Base-by-base conservation (phyloP, 2,329 filamentous ascomycete species). In the Talaromyces sp. region DNA sequence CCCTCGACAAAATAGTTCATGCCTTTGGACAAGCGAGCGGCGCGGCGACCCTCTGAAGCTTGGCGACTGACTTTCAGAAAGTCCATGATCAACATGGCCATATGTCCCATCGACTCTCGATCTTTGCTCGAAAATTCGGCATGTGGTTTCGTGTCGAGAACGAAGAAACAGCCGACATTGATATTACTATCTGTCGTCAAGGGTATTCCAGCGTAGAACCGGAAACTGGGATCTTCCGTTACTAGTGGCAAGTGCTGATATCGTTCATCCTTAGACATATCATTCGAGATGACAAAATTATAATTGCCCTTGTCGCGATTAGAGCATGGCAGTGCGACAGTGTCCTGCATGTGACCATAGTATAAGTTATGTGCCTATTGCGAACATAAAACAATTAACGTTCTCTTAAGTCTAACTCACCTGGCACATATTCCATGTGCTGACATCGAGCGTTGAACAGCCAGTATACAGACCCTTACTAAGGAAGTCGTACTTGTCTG, bases 121-220 rank as follows among this genome's bases (percentile, higher is more conserved):
- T 71, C 65, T 2, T 24, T 32, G 3, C 62, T 45, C 1, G 60
- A 64, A 11, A 88, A 63, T 0, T 79, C 80, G 33, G 61, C 42
- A 24, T 81, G 79, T 0, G 82, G 78, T 20, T 76, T 74, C 22
- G 83, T 79, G 59, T 87, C 85, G 1, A 85, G 74, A 1, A 87
- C 78, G 50, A 81, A 80, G 51, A 84, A 84, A 13, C 78, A 57
- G 19, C 58, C 58, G 16, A 61, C 17, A 17, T 61, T 61, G 19
- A 61, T 59, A 16, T 49, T 51, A 19, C 47, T 57, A 5, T 55
- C 45, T 8, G 54, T 83, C 32, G 78, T 75, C 32, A 88, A 81
- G 1, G 85, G 85, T 0, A 86, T 83, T 11, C 78, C 80, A 5
- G 80, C 80, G 55, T 83, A 82, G 63, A 83, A 83, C 33, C 69